Evolutionary conservation across 2,329 filamentous ascomycete genomes (phyloP), one percentile per base, ranked within the genome.

Genomic region (Pseudogymnoascus sp.): DNA sequence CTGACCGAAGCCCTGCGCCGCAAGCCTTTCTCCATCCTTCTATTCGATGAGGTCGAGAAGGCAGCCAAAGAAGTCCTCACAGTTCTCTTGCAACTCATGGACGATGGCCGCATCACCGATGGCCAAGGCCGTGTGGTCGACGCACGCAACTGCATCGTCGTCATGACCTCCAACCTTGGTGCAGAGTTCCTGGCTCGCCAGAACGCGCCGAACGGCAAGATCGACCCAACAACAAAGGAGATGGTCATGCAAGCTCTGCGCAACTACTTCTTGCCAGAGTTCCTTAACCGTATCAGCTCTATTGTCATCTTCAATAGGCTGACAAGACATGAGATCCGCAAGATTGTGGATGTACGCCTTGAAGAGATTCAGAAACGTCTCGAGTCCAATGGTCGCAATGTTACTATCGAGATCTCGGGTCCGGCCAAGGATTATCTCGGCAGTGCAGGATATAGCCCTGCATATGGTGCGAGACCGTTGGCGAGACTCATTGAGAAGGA

Each of bases 11-110:
- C 90, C 26, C 87, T 99, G 18, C 91, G 95, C 45, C 90, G 95
- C 65, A 91, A 92, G 71, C 95, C 95, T 0, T 99, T 99, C 83
- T 97, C 95, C 0, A 99, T 99, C 73, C 82, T 99, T 2, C 85
- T 99, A 7, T 99, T 99, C 70, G 95, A 99, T 71, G 95, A 99
- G 77, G 91, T 97, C 14, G 95, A 99, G 78, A 99, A 99, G 81
- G 93, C 95, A 1, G 95, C 95, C 67, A 99, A 99, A 80, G 95
- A 99, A 78, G 86, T 99, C 1, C 81, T 99, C 47, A 99, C 95
- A 0, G 95, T 99, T 14, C 86, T 99, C 39, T 85, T 99, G n/a
- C 95, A 99, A 77, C 91, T 99, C 72, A 97, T 99, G 92, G 95
- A 99, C 72, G 95, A 99, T 73, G 95, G 95, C 31, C 92, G 95